A percentile compares a stretch with the other conserved stretches of the same genome.
phyloP scores from a whole-genome alignment of 2,329 filamentous ascomycete genomes.

The Diplocarpon rosae region DNA sequence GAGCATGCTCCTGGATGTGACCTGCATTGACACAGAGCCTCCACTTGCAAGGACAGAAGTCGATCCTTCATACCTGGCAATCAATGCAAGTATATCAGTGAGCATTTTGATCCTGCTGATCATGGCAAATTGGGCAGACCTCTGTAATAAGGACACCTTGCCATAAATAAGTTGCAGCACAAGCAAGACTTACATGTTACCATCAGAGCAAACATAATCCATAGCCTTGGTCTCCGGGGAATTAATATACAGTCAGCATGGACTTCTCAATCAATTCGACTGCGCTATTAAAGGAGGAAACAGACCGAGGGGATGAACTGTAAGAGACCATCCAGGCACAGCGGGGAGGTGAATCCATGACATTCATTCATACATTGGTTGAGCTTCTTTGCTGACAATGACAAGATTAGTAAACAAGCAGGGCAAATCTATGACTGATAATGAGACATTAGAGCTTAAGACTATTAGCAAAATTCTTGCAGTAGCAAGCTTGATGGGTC shows the following conservation, averaged over 20 bases:
- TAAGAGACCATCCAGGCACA: background rate
- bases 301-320: too few relatives aligned
- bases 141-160: too few relatives aligned
- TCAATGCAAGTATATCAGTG: slow-evolving; percentile 7
- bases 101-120: slow-evolving; percentile 6
- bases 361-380: slow-evolving; percentile 7
- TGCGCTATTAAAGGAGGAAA: background rate
- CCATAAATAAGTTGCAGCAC: too few relatives aligned
- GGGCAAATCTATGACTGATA: slow-evolving; percentile 1
- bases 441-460: slow-evolving; percentile 3
- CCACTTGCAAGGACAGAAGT: slow-evolving; percentile 10
- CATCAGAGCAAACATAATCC: slow-evolving; percentile 12
- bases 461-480: background rate
- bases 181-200: slow-evolving; percentile 10
- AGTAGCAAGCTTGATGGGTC: background rate
- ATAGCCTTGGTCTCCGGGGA: slow-evolving; percentile 9
- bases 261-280: too few relatives aligned
- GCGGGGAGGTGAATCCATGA: background rate
- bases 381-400: slow-evolving; percentile 3
- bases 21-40: slow-evolving; percentile 4
- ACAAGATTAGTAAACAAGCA: too few relatives aligned
- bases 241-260: background rate
- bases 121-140: slow-evolving; percentile 5
- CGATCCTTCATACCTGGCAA: slow-evolving; percentile 2
- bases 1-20: slow-evolving; percentile 1